Evolutionary conservation across 345 rosid species (phyloP), one percentile per base, ranked within the genome.

Genomic region (Gossypium longicalyx): DNA sequence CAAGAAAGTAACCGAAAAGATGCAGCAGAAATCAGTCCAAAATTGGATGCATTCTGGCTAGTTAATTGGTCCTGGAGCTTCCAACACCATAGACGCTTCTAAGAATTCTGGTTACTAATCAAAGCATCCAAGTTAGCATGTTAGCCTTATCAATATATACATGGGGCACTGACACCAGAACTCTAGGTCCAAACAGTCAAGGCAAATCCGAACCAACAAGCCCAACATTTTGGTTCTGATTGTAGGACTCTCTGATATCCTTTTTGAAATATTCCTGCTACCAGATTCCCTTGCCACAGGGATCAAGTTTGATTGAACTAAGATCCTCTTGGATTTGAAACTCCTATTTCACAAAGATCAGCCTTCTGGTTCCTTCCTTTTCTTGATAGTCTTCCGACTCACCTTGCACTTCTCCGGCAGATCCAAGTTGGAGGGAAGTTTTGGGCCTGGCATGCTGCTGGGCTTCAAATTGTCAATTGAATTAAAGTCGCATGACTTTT

Each of bases 311-410:
- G 45, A 68, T 29, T n/a, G 47, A 17, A 52, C n/a, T 51, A 51
- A 69, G 45, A 27, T 10, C 72, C 48, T 70, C 25, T 49, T 3
- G 7, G 59, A 27, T 68, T 48, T 9, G 7, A 41, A 54, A 52
- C 56, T 44, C 34, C 70, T 49, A 25, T 47, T 62, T 62, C 29
- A 43, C 27, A 49, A n/a, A 47, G 22, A 74, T 82, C 85, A 87
- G 60, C 86, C 88, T 73, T 91, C 98, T 9, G 87, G 82, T 83
- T 93, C 98, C 86, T 95, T 93, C 85, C 96, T 86, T 77, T 93
- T 95, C 88, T 84, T 87, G 82, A 83, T 88, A 75, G 91, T 87
- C 78, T 86, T 93, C 84, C 94, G 87, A 83, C 73, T 82, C 68
- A 72, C 77, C 84, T 78, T 90, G 76, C 80, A 81, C 77, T 85